A percentile compares a stretch with the other conserved stretches of the same genome.
Evolutionary conservation across 106 monocot species (phyloP).

Genomic region (Dendrobium officinale): DNA sequence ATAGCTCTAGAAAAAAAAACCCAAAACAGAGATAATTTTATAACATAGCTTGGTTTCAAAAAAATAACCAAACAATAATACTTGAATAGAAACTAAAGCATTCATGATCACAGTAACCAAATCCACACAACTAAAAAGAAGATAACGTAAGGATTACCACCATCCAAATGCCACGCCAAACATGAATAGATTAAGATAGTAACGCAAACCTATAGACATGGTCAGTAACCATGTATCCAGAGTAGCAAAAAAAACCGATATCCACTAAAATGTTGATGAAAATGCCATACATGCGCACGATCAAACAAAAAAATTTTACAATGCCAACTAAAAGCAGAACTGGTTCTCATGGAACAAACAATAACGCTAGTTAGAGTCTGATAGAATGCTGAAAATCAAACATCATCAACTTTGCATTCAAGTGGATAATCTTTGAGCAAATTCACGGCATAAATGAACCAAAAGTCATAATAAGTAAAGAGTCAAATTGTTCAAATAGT

Average conservation of each 20-base stretch:
- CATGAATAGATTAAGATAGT: not conserved
- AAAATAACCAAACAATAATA: not conserved
- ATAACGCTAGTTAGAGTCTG: not conserved
- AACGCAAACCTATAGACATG: not conserved
- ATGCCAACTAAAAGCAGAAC: not conserved
- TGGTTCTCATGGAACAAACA: not conserved
- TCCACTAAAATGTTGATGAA: not conserved
- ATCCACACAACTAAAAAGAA: not conserved
- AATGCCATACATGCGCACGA: not conserved
- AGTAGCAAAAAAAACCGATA: not conserved
- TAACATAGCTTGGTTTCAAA: not conserved
- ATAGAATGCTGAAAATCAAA: not conserved
- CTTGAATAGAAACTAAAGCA: not conserved
- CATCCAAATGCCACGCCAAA: not conserved
- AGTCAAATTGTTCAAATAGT: not conserved
- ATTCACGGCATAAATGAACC: not conserved
- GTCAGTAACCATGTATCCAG: not conserved
- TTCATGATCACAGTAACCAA: not conserved
- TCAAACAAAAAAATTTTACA: not conserved
- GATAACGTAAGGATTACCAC: not conserved
- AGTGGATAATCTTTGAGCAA: not conserved
- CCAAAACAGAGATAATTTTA: not conserved
- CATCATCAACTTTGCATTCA: not conserved
- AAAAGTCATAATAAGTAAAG: not conserved
- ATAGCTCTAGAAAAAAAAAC: conserved; percentile 46